phyloP scores from a whole-genome alignment of 441 rosid genomes.

The Bruguiera hainesii region DNA sequence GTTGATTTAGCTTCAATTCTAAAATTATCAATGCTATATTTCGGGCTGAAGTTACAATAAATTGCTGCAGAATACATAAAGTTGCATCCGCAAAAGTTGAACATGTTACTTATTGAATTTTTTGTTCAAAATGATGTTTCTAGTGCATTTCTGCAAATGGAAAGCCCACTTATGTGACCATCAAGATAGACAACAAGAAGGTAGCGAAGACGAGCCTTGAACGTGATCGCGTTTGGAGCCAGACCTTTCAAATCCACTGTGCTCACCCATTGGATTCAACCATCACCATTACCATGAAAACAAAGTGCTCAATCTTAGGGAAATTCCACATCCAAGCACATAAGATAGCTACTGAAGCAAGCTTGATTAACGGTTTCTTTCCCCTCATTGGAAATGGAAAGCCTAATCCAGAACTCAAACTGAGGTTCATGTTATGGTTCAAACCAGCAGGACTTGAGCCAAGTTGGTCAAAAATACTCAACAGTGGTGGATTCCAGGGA shows the following conservation, averaged over 20 bases:
- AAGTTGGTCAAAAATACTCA: constrained; percentile 46
- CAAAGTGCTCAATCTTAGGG: constrained; percentile 66
- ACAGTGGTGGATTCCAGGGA: constrained; percentile 47
- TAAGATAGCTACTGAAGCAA: constrained; percentile 40
- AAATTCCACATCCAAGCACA: constrained; percentile 50
- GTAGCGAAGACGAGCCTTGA: constrained; percentile 68
- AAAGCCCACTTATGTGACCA: constrained; percentile 61
- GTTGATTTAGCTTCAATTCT: neutral
- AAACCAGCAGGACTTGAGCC: constrained; percentile 70
- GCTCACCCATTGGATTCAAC: constrained; percentile 62
- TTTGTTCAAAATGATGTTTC: constrained; percentile 1
- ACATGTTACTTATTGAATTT: neutral
- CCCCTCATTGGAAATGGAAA: constrained; percentile 56
- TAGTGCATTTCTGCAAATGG: constrained; percentile 54
- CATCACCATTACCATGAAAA: constrained; percentile 61
- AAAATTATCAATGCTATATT: no score
- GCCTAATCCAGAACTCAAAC: constrained; percentile 45
- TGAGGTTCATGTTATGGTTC: constrained; percentile 73
- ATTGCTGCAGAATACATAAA: no score
- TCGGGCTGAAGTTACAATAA: no score
- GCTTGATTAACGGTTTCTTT: constrained; percentile 54
- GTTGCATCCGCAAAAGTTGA: neutral
- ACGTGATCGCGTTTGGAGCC: constrained; percentile 77
- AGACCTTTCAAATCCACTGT: constrained; percentile 74
- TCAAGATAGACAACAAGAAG: constrained; percentile 56